Evolutionary conservation across 441 rosid species (phyloP), one percentile per base, ranked within the genome.

Genomic region (Iberis amara): DNA sequence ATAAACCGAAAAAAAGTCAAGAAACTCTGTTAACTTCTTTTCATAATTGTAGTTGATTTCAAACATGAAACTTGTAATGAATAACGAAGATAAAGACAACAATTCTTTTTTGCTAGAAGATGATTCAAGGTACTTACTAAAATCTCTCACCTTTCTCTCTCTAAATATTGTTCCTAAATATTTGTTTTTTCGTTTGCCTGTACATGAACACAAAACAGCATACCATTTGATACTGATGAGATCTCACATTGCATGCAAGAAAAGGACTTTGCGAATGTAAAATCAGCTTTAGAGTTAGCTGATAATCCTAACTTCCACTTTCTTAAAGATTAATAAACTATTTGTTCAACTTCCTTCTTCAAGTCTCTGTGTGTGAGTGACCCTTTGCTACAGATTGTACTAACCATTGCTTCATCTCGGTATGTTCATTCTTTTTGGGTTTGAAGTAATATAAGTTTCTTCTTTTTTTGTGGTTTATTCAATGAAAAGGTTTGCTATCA

Each of bases 181-280:
- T 26, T 2, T 31, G 1, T 31, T 2, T 31, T 31, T 7, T 6
- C 33, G 1, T 66, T 13, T 55, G 14, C 36, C 15, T 33, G 47
- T 61, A 6, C 40, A 32, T 47, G 49, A 31, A 52, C 30, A 27
- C 38, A 27, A 51, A 33, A 81, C 82, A 91, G 98, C 71, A 80
- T 85, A 61, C 91, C 95, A 18, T 87, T 91, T 68, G 74, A 90
- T 2, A 63, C 68, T 7, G 94, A 82, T 3, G 94, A 87, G n/a
- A 57, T 85, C 10, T 56, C 76, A 4, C 39, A 48, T 49, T 67
- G 79, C 36, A 24, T 76, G 39, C 62, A 74, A 59, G 87, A 72
- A 41, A 82, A 61, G 35, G 89, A 88, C 33, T 80, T 85, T 44
- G 52, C 79, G 28, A 72, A 74, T 47, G 85, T 79, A 41, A 78